These are phyloP conservation scores for Phytophthora ohioensis DNA, from an alignment of 352 stramenopile species.

Conservation along the genomic window DNA sequence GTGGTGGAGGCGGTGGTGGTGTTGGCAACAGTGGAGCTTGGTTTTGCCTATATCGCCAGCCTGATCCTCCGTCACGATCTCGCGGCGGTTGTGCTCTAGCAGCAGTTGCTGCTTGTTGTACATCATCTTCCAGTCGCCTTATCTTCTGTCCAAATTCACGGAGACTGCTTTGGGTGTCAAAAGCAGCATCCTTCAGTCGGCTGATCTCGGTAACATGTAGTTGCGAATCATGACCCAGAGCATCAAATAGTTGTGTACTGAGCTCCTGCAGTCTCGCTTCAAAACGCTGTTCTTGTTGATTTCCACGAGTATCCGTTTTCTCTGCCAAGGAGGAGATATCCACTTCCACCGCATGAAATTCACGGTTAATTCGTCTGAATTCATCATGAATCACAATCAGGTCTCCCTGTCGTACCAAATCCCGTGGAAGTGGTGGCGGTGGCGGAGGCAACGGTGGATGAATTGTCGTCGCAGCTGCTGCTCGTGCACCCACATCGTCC, in stretches of 20 bases:
- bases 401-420: slow-evolving; percentile 35
- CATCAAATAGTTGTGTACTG: slow-evolving; percentile 50
- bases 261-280: slow-evolving; percentile 43
- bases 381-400: slow-evolving; percentile 27
- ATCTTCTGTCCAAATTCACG: slow-evolving; percentile 41
- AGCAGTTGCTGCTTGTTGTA: slow-evolving; percentile 22
- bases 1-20: slow-evolving; percentile 6
- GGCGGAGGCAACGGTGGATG: neutral
- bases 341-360: slow-evolving; percentile 37
- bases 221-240: slow-evolving; percentile 50
- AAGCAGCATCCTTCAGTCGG: slow-evolving; percentile 58
- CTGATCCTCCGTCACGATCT: slow-evolving; percentile 11
- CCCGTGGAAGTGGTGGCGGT: slow-evolving; percentile 3
- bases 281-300: slow-evolving; percentile 43
- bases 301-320: slow-evolving; percentile 26
- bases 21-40: slow-evolving; percentile 3
- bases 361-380: slow-evolving; percentile 35
- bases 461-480: neutral
- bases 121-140: slow-evolving; percentile 38
- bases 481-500: neutral
- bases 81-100: slow-evolving; percentile 1
- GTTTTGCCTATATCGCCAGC: slow-evolving; percentile 16
- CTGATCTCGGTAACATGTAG: slow-evolving; percentile 55
- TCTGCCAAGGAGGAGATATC: slow-evolving; percentile 48
- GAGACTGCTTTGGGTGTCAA: slow-evolving; percentile 51